These are phyloP conservation scores for Xerocomellus amylosporus DNA, from an alignment of 768 basidiomycete genomes.

Conservation along the genomic window DNA sequence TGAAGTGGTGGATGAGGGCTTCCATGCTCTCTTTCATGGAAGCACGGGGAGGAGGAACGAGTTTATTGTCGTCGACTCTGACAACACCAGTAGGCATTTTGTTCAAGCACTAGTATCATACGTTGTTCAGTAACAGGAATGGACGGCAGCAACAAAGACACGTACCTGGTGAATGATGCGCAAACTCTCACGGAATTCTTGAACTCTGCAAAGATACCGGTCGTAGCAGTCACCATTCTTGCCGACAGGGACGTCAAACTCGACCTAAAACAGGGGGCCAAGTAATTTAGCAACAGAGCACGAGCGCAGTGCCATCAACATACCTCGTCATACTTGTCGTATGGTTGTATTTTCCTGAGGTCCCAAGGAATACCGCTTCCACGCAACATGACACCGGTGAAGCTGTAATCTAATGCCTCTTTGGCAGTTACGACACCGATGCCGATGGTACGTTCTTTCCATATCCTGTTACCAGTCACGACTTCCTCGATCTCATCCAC, in stretches of 20 bases:
- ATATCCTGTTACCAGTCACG: constrained; percentile 95
- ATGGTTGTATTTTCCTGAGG: constrained; percentile 85
- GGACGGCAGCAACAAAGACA: background rate
- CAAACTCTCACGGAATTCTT: constrained; percentile 95
- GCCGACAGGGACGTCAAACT: constrained; percentile 96
- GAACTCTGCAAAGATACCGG: constrained; percentile 94
- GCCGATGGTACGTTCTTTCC: constrained; percentile 92
- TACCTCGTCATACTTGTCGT: constrained; percentile 95
- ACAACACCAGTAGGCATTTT: constrained; percentile 92
- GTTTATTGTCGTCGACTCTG: constrained; percentile 97
- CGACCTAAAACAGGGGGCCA: constrained; percentile 56
- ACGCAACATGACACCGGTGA: constrained; percentile 95
- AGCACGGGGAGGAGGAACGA: constrained; percentile 92
- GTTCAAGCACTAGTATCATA: constrained; percentile 77
- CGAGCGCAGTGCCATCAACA: constrained; percentile 8
- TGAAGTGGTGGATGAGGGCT: constrained; percentile 97
- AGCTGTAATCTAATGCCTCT: constrained; percentile 87
- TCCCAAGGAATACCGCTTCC: constrained; percentile 96
- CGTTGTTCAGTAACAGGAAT: background rate
- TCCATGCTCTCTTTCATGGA: constrained; percentile 99
- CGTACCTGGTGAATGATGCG: constrained; percentile 77
- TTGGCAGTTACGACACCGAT: constrained; percentile 90
- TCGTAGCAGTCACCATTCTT: constrained; percentile 98
- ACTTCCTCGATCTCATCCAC: constrained; percentile 99
- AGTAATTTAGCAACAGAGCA: background rate